These are phyloP conservation scores for Pythium oligandrum DNA, from an alignment of 352 stramenopile genomes.

Conservation along the genomic window DNA sequence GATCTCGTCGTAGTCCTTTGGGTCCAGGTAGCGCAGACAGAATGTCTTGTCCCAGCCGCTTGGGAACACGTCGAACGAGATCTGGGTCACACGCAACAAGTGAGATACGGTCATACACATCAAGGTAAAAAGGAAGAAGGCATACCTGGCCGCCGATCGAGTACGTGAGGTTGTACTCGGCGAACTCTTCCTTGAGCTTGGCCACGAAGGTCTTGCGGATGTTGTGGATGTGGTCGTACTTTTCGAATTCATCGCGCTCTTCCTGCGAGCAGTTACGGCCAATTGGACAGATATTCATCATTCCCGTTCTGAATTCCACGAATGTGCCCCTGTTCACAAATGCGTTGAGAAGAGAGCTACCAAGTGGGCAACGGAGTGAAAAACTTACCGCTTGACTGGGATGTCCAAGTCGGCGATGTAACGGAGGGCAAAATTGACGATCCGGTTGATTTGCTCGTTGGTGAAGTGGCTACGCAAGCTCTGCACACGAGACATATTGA, in stretches of 20 bases:
- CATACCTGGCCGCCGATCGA: constrained; percentile 93
- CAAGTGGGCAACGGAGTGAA: neutral
- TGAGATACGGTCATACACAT: no score
- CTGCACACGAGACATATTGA: constrained; percentile 20
- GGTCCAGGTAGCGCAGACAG: constrained; percentile 92
- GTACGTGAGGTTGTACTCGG: constrained; percentile 95
- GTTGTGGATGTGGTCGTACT: constrained; percentile 93
- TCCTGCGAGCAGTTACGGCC: constrained; percentile 97
- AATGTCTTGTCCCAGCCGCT: constrained; percentile 99
- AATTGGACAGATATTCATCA: constrained; percentile 99
- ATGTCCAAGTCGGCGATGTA: constrained; percentile 95
- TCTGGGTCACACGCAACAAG: constrained; percentile 28
- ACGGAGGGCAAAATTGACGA: constrained; percentile 96
- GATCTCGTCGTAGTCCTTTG: constrained; percentile 97
- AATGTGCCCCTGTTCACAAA: constrained; percentile 90
- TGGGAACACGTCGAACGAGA: constrained; percentile 99
- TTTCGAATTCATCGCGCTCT: constrained; percentile 97
- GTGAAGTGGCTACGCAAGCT: constrained; percentile 93
- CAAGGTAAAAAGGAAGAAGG: no score
- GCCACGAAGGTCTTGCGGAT: constrained; percentile 95
- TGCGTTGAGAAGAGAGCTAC: constrained; percentile 2
- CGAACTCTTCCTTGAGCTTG: constrained; percentile 93
- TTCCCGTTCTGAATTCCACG: constrained; percentile 98
- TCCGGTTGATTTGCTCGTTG: constrained; percentile 96
- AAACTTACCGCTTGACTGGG: constrained; percentile 90